These are phyloP conservation scores for Spiraea crenata DNA, from an alignment of 331 rosid species.

Conservation along the genomic window DNA sequence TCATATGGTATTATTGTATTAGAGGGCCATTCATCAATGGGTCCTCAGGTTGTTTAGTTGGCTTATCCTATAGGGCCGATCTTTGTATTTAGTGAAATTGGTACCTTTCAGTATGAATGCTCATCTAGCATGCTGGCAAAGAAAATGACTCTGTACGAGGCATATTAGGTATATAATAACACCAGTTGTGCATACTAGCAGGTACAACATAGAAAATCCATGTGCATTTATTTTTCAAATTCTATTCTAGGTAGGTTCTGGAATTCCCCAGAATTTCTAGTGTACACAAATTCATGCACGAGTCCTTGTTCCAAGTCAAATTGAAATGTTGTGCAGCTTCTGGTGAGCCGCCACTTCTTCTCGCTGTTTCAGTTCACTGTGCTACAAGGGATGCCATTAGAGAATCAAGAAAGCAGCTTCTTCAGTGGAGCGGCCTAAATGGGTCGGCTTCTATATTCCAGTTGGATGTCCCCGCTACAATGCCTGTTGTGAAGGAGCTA, in stretches of 20 bases:
- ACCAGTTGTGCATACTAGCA: too few relatives aligned
- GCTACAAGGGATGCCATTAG: constrained; percentile 75
- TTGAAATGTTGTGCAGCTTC: constrained; percentile 59
- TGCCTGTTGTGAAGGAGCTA: constrained; percentile 81
- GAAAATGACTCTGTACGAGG: too few relatives aligned
- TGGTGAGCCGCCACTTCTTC: constrained; percentile 85
- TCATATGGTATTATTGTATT: too few relatives aligned
- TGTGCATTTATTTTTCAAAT: too few relatives aligned
- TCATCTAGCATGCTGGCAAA: too few relatives aligned
- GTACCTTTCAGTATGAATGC: too few relatives aligned
- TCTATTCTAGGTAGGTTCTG: not conserved
- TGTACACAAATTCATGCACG: not conserved
- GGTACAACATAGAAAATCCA: too few relatives aligned
- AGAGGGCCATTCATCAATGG: not conserved
- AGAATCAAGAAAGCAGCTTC: constrained; percentile 75
- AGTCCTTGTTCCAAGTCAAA: not conserved
- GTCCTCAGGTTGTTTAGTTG: not conserved
- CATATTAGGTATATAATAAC: too few relatives aligned
- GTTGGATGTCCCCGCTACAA: constrained; percentile 76
- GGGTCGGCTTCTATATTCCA: constrained; percentile 39
- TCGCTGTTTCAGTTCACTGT: constrained; percentile 84
- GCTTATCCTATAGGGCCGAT: too few relatives aligned
- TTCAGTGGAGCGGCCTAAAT: constrained; percentile 51
- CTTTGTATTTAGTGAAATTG: too few relatives aligned
- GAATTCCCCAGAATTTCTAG: not conserved